Base-by-base conservation (phyloP, 257 asterid species). In the Nicotiana obtusifolia region DNA sequence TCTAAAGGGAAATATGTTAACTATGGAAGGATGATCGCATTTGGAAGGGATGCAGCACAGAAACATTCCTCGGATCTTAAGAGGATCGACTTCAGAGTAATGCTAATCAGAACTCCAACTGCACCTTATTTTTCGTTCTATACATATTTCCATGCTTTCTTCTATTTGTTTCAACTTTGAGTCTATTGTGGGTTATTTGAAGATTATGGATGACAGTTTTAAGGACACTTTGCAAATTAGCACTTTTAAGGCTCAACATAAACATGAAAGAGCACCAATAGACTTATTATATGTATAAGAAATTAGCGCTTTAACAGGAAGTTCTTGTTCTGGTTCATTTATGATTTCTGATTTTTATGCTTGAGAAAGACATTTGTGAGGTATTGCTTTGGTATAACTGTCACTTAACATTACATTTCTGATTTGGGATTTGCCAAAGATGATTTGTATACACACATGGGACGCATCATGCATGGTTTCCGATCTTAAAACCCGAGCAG, bases 21-120 rank as follows among this genome's bases (percentile, higher is more conserved):
- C 75, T 91, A 91, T 86, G 98, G 98, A 85, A 87, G 97, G 79
- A 87, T 94, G 16, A 88, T 92, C 80, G 90, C 97, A 33, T 94
- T 94, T 75, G 98, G 98, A 78, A 90, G 85, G 86, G 97, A 89
- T 56, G 86, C 84, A 41, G 89, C 92, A 4, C 84, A 88, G 24
- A 89, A 88, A 49, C 86, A 84, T 84, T 80, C 97, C 64, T 85
- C 98, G 68, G 85, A 92, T 81, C 87, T 92, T 78, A 88, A 88
- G 73, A 89, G 97, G 88, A 85, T 91, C 60, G 97, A 93, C 62
- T 93, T 93, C 80, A 87, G 95, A 94, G 98, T 93, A 90, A 89
- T 64, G 44, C 35, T 75, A 75, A 49, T 28, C 16, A 22, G 16
- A 73, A 73, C 49, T 41, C 61, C 22, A 47, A 73, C 26, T 49